A percentile compares a stretch with the other conserved stretches of the same genome.
phyloP scores from a whole-genome alignment of 805 yeast species.

The Cephaloascus fragrans region DNA sequence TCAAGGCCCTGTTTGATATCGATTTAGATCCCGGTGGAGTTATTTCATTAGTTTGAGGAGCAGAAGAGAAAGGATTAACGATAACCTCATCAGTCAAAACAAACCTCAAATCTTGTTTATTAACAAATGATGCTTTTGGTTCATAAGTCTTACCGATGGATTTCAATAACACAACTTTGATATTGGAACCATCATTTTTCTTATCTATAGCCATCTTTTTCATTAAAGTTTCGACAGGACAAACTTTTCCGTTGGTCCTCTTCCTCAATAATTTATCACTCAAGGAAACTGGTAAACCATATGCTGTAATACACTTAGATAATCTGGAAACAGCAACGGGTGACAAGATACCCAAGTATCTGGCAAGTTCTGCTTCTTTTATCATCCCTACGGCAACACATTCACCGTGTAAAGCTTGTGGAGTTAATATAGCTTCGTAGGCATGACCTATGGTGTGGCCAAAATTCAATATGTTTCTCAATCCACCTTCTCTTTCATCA shows the following conservation, averaged over 20 bases:
- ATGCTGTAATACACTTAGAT: slow-evolving; percentile 71
- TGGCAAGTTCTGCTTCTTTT: slow-evolving; percentile 89
- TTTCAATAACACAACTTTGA: slow-evolving; percentile 77
- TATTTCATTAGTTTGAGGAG: slow-evolving; percentile 32
- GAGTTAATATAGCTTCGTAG: slow-evolving; percentile 93
- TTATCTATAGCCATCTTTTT: slow-evolving; percentile 91
- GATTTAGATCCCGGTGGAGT: slow-evolving; percentile 97
- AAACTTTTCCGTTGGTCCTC: slow-evolving; percentile 56
- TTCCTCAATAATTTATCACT: slow-evolving; percentile 64
- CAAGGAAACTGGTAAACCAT: slow-evolving; percentile 75
- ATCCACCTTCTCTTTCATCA: slow-evolving; percentile 93
- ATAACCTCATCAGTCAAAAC: slow-evolving; percentile 73
- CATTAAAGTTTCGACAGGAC: slow-evolving; percentile 69
- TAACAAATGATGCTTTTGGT: slow-evolving; percentile 74
- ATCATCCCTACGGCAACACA: slow-evolving; percentile 98
- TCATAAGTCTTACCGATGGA: slow-evolving; percentile 86
- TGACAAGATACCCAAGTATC: slow-evolving; percentile 79
- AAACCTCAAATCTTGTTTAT: slow-evolving; percentile 71
- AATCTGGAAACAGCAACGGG: slow-evolving; percentile 93
- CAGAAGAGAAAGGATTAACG: slow-evolving; percentile 46
- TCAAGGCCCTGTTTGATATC: slow-evolving; percentile 88
- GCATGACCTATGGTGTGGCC: slow-evolving; percentile 99
- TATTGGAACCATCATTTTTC: slow-evolving; percentile 88
- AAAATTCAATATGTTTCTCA: slow-evolving; percentile 85
- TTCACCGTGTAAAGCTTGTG: slow-evolving; percentile 95